Percentiles rank a stretch among this genome's conserved stretches.
These are phyloP conservation scores for Cercospora sesami DNA, from an alignment of 2,329 filamentous ascomycete genomes.

Conservation along the genomic window DNA sequence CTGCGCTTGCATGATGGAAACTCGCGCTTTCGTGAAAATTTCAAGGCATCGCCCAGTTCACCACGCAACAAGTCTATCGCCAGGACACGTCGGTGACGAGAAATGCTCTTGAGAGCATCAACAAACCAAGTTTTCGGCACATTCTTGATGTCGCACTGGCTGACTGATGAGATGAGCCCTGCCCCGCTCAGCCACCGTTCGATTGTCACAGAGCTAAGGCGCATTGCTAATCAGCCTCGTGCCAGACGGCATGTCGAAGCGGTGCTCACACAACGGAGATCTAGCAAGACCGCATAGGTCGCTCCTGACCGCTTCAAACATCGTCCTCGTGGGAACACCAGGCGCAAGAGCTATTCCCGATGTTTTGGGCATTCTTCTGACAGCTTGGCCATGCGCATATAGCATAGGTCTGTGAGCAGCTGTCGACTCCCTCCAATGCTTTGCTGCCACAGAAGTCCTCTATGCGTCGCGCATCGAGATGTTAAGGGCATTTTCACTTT, in stretches of 20 bases:
- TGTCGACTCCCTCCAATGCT: not conserved
- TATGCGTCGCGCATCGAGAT: not conserved
- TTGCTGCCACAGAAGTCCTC: not conserved
- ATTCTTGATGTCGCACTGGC: not conserved
- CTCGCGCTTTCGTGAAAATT: not conserved
- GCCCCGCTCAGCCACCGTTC: not conserved
- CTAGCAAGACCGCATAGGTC: not conserved
- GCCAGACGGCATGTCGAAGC: not conserved
- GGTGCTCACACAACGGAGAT: not conserved
- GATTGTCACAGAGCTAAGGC: not conserved
- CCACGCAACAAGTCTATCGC: not conserved
- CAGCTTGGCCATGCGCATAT: not conserved
- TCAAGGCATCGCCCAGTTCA: not conserved
- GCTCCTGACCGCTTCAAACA: not conserved
- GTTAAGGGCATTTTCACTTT: not conserved
- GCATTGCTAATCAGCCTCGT: not conserved
- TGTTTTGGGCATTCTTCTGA: not conserved
- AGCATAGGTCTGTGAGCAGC: not conserved
- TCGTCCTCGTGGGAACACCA: not conserved
- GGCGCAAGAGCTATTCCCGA: not conserved
- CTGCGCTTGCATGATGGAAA: not conserved
- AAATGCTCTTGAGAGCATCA: not conserved
- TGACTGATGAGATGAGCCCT: not conserved
- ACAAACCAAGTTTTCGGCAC: not conserved
- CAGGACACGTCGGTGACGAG: not conserved